Conservation (phyloP, 768 basidiomycete genomes). For the Panaeolus cyanescens region DNA sequence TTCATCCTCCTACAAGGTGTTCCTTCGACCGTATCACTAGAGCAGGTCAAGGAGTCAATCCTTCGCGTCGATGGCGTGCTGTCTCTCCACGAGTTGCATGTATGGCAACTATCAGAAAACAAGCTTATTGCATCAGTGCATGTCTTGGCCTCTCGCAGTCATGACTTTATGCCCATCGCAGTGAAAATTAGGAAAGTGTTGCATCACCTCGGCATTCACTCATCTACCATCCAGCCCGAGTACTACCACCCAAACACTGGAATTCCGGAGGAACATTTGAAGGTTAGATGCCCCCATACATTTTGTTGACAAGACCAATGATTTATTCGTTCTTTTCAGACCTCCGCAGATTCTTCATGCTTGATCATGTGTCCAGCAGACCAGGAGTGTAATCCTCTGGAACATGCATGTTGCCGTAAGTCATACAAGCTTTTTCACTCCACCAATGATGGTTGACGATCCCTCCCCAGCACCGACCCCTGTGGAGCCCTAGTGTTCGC, state of each 20-base stretch:
- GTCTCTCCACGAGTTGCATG: slow-evolving; percentile 90
- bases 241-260: slow-evolving; percentile 46
- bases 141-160: slow-evolving; percentile 77
- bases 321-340: slow-evolving; percentile 31
- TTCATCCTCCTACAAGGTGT: slow-evolving; percentile 96
- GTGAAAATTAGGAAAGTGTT: slow-evolving; percentile 80
- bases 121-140: slow-evolving; percentile 97
- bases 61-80: slow-evolving; percentile 81
- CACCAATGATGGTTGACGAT: slow-evolving; percentile 27
- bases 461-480: background rate
- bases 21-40: slow-evolving; percentile 84
- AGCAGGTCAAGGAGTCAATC: slow-evolving; percentile 85
- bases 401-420: slow-evolving; percentile 84
- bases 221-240: slow-evolving; percentile 93
- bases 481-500: background rate
- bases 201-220: slow-evolving; percentile 93
- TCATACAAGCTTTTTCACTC: slow-evolving; percentile 38
- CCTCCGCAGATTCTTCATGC: slow-evolving; percentile 57
- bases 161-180: slow-evolving; percentile 92
- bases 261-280: slow-evolving; percentile 48
- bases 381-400: slow-evolving; percentile 62
- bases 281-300: slow-evolving; percentile 36
- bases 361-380: slow-evolving; percentile 74
- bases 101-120: slow-evolving; percentile 96
- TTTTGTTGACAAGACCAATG: background rate